Evolutionary conservation across 179 eudicot genomes (phyloP), one percentile per base, ranked within the genome.

Genomic region (Silene coronaria): DNA sequence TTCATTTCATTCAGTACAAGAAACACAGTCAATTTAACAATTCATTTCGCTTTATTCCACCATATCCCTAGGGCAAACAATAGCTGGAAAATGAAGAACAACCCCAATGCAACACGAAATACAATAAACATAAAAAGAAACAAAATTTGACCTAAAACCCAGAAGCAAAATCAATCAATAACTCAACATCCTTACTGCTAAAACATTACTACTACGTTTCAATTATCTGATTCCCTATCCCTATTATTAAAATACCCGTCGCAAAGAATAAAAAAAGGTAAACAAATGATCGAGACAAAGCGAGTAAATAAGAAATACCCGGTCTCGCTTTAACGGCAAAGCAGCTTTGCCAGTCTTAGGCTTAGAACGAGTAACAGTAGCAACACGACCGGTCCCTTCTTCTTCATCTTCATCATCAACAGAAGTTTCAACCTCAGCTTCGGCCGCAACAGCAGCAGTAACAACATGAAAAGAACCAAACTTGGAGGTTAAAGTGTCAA

Each of bases 331-430:
- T 77, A 87, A 83, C 64, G 85, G 90, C 86, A 92, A 85, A 3
- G 94, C 92, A 84, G 97, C 97, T 75, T 92, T 92, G 73, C 97
- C 97, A 77, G 79, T 92, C 88, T 90, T 90, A 23, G 93, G 93
- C 85, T 86, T 90, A 3, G 87, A 8, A 3, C 70, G 28, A 6
- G 82, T 36, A 45, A 57, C 73, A 17, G 83, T 76, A 0, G 74
- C 83, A 62, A 71, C 66, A 27, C 74, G 86, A 75, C 19, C 86
- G 72, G 73, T 5, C 46, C 13, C 85, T 7, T 58, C 85, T 3
- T 32, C 87, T 0, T 4, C 79, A n/a, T n/a, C n/a, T 0, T 58
- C 89, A 14, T 71, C 87, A 45, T 76, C 85, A 3, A 14, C 80
- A 36, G 73, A 80, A 5, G 76, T 83, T 36, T 71, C 86, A 48